Evolutionary conservation across 2,329 filamentous ascomycete species (phyloP).

Genomic region (Colletotrichum sp.): DNA sequence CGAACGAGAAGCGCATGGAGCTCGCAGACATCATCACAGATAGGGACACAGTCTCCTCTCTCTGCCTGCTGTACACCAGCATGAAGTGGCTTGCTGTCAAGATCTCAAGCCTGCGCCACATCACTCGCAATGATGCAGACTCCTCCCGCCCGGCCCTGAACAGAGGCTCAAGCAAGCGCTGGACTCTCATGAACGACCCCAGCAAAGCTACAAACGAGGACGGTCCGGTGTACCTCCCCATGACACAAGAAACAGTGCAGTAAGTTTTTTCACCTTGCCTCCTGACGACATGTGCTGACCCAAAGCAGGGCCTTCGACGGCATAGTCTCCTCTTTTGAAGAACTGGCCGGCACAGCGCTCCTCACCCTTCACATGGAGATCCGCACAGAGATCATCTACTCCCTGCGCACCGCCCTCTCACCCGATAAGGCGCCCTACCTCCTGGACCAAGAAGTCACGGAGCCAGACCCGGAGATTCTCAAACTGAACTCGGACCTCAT

Average conservation of each 20-base stretch:
- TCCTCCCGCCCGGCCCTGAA: conserved; percentile 61
- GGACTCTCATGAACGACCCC: conserved; percentile 79
- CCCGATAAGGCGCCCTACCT: conserved; percentile 66
- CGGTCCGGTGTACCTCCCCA: conserved; percentile 79
- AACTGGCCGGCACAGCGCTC: conserved; percentile 79
- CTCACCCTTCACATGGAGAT: conserved; percentile 89
- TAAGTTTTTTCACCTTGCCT: conserved; percentile 49
- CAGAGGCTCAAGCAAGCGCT: conserved; percentile 72
- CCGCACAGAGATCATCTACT: conserved; percentile 83
- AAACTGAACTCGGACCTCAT: conserved; percentile 83
- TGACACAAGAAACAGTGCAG: conserved; percentile 84
- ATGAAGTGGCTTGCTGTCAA: conserved; percentile 97
- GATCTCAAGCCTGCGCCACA: conserved; percentile 80
- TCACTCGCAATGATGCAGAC: conserved; percentile 76
- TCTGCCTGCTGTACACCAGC: conserved; percentile 92
- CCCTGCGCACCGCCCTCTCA: conserved; percentile 69
- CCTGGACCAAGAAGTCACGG: conserved; percentile 74
- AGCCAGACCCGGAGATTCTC: conserved; percentile 82
- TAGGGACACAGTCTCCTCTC: conserved; percentile 80
- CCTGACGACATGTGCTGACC: conserved; percentile 25
- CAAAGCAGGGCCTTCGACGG: conserved; percentile 76
- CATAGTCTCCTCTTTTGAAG: conserved; percentile 82
- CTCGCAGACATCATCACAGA: conserved; percentile 88
- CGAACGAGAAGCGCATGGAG: conserved; percentile 68
- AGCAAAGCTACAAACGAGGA: conserved; percentile 64